Evolutionary conservation across 768 basidiomycete genomes (phyloP).

Genomic region (Xerocomus potaroensis): DNA sequence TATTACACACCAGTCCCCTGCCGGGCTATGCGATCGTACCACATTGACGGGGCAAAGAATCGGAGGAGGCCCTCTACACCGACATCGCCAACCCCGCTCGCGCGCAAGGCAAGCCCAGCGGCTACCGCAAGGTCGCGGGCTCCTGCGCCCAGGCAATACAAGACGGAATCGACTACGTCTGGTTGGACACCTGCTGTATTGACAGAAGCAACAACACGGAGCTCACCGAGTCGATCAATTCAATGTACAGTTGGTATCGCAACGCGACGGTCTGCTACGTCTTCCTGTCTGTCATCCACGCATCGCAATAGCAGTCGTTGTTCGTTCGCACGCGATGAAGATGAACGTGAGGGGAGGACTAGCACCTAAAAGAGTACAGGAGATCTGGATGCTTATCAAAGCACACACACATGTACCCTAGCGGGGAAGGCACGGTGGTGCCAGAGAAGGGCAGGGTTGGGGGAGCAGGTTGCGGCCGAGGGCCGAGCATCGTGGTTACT

Average conservation of each 20-base stretch:
- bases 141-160: slow-evolving; percentile 15
- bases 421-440: too few relatives aligned
- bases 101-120: slow-evolving; percentile 11
- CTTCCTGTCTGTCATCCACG: slow-evolving; percentile 25
- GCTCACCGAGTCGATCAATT: slow-evolving; percentile 25
- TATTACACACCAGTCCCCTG: slow-evolving; percentile 1
- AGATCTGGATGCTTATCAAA: too few relatives aligned
- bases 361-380: too few relatives aligned
- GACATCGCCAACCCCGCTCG: slow-evolving; percentile 18
- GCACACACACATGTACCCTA: too few relatives aligned
- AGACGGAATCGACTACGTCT: slow-evolving; percentile 21
- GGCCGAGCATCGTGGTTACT: too few relatives aligned
- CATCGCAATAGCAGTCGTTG: slow-evolving; percentile 9
- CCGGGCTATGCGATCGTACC: slow-evolving; percentile 27
- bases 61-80: slow-evolving; percentile 20
- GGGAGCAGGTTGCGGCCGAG: too few relatives aligned
- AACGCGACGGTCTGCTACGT: slow-evolving; percentile 24
- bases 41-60: slow-evolving; percentile 25
- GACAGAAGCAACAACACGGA: slow-evolving; percentile 26
- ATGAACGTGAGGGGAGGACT: too few relatives aligned
- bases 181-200: slow-evolving; percentile 34
- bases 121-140: slow-evolving; percentile 20
- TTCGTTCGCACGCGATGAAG: too few relatives aligned
- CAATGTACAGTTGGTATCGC: slow-evolving; percentile 33
- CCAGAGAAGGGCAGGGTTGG: too few relatives aligned